Percentiles rank a stretch among this genome's conserved stretches.
phyloP scores from a whole-genome alignment of 1,284 basidiomycete species.

The Somion occarium region DNA sequence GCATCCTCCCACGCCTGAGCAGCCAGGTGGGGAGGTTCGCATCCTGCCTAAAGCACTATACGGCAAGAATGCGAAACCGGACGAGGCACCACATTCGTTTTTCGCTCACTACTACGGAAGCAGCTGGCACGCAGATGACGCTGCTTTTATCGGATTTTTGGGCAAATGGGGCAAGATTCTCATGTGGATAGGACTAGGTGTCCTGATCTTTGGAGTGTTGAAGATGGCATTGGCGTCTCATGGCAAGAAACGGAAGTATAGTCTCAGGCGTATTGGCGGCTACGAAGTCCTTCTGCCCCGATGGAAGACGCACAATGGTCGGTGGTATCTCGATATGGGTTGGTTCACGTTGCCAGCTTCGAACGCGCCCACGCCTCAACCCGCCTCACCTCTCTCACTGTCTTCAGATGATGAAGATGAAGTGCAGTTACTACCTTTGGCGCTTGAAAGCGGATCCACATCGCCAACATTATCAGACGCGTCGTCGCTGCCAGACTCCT shows the following conservation, averaged over 20 bases:
- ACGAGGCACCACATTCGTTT: conserved; percentile 87
- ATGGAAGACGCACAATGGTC: conserved; percentile 59
- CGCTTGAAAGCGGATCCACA: conserved; percentile 51
- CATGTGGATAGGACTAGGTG: conserved; percentile 75
- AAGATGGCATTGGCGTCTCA: conserved; percentile 49
- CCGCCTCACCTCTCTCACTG: conserved; percentile 42
- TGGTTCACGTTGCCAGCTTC: conserved; percentile 50
- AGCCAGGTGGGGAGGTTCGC: conserved; percentile 68
- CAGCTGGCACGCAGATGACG: conserved; percentile 95
- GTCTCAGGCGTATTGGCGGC: conserved; percentile 56
- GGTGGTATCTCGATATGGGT: conserved; percentile 68
- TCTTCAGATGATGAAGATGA: conserved; percentile 47
- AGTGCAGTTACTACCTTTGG: conserved; percentile 58
- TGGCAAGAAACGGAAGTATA: conserved; percentile 50
- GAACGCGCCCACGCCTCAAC: conserved; percentile 40
- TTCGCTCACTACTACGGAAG: conserved; percentile 96
- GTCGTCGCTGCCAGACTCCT: conserved; percentile 36
- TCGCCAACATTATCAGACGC: conserved; percentile 51
- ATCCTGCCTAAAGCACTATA: conserved; percentile 93
- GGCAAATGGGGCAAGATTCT: conserved; percentile 81
- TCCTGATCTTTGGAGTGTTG: conserved; percentile 67
- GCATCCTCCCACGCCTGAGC: conserved; percentile 52
- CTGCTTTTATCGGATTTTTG: conserved; percentile 88
- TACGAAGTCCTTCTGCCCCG: conserved; percentile 76
- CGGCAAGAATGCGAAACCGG: conserved; percentile 89